These are phyloP conservation scores for Calonectria naviculata DNA, from an alignment of 2,329 filamentous ascomycete genomes.

Conservation along the genomic window DNA sequence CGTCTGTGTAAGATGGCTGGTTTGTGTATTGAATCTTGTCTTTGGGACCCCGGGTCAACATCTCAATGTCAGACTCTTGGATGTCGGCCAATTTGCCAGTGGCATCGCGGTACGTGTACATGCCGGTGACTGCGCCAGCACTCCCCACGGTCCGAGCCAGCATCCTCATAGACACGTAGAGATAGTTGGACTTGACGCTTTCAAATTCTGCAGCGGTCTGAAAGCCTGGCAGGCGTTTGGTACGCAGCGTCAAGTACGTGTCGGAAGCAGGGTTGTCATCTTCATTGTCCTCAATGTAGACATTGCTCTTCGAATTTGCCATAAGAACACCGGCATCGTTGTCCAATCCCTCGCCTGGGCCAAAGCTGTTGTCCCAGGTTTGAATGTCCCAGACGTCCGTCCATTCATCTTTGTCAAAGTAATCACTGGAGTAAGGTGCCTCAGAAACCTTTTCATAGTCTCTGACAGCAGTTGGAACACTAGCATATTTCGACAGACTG, in stretches of 20 bases:
- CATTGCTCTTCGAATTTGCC: slow-evolving; percentile 52
- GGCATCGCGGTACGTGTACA: slow-evolving; percentile 60
- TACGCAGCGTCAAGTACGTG: slow-evolving; percentile 60
- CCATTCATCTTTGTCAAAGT: slow-evolving; percentile 48
- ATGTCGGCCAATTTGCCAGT: slow-evolving; percentile 46
- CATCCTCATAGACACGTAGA: slow-evolving; percentile 55
- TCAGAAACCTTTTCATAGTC: slow-evolving; percentile 39
- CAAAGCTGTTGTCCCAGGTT: slow-evolving; percentile 50
- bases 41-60: slow-evolving; percentile 57
- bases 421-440: slow-evolving; percentile 47
- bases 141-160: slow-evolving; percentile 58
- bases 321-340: slow-evolving; percentile 44
- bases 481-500: slow-evolving; percentile 36
- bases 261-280: slow-evolving; percentile 43
- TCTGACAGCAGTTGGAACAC: slow-evolving; percentile 44
- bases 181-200: slow-evolving; percentile 38
- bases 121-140: slow-evolving; percentile 59
- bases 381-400: slow-evolving; percentile 49
- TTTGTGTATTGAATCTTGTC: slow-evolving; percentile 66
- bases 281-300: slow-evolving; percentile 56
- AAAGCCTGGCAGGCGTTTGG: slow-evolving; percentile 52
- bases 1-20: slow-evolving; percentile 61
- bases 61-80: slow-evolving; percentile 63
- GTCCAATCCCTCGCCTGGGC: not conserved
- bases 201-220: slow-evolving; percentile 60